phyloP scores from a whole-genome alignment of 164 flowering plant genomes.

The Vitis rupestris region DNA sequence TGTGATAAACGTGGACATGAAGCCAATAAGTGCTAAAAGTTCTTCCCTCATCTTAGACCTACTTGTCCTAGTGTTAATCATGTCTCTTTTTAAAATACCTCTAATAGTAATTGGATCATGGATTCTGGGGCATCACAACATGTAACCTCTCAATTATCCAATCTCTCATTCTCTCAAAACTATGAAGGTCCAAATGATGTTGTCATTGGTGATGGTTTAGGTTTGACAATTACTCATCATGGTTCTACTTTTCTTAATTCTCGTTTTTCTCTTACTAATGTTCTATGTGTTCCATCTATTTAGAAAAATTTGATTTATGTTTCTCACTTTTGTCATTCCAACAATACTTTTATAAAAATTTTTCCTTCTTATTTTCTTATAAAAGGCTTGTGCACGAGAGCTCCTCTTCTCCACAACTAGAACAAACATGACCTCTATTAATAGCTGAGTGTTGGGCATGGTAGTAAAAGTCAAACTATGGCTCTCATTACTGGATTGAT shows the following conservation, averaged over 20 bases:
- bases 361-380: no score
- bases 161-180: neutral
- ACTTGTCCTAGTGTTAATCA: neutral
- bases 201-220: no score
- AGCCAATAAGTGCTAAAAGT: neutral
- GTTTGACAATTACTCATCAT: neutral
- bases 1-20: neutral
- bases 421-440: neutral
- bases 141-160: neutral
- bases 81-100: neutral
- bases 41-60: neutral
- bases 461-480: neutral
- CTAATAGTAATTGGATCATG: neutral
- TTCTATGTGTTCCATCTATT: neutral
- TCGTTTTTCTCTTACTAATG: neutral
- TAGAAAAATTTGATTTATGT: neutral
- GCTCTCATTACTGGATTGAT: neutral
- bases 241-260: neutral
- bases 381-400: neutral
- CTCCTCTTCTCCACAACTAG: neutral
- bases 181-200: neutral
- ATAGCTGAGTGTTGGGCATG: neutral
- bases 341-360: no score
- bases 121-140: neutral
- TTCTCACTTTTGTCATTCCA: neutral